Evolutionary conservation across 257 asterid species (phyloP).

Genomic region (Nicotiana knightiana): DNA sequence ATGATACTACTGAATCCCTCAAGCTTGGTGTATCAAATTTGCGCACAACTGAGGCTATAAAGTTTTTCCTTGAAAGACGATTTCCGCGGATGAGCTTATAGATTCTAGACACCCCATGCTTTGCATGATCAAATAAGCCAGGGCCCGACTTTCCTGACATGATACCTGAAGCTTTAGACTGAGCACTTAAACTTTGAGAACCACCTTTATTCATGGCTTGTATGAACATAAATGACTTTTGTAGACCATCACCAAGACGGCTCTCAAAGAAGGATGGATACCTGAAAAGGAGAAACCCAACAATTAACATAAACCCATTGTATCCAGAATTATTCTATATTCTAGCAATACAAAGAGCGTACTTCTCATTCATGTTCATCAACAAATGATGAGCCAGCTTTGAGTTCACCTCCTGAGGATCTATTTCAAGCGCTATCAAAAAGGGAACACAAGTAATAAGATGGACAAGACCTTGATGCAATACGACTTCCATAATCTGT

Average conservation of each 20-base stretch:
- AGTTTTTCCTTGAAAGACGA: conserved; percentile 83
- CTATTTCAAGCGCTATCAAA: conserved; percentile 98
- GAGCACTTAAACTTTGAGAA: conserved; percentile 34
- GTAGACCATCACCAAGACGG: no score
- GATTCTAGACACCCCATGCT: conserved; percentile 87
- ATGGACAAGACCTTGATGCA: conserved; percentile 96
- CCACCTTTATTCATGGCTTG: conserved; percentile 4
- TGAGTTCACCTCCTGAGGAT: conserved; percentile 68
- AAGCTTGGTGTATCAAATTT: conserved; percentile 80
- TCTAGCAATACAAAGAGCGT: neutral
- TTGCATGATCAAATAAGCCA: conserved; percentile 51
- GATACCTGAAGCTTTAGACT: conserved; percentile 39
- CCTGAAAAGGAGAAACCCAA: conserved; percentile 7
- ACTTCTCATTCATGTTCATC: no score
- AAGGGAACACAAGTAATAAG: conserved; percentile 27
- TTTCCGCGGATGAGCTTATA: conserved; percentile 94
- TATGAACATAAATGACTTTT: no score
- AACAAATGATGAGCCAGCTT: conserved; percentile 7
- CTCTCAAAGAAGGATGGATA: no score
- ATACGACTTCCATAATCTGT: conserved; percentile 87
- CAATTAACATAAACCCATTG: neutral
- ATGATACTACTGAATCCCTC: conserved; percentile 52
- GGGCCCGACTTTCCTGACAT: conserved; percentile 52
- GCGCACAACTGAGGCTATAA: conserved; percentile 86
- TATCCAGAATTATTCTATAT: neutral